Conservation (phyloP, 1,284 basidiomycete species). For the Mycosarcoma maydis region DNA sequence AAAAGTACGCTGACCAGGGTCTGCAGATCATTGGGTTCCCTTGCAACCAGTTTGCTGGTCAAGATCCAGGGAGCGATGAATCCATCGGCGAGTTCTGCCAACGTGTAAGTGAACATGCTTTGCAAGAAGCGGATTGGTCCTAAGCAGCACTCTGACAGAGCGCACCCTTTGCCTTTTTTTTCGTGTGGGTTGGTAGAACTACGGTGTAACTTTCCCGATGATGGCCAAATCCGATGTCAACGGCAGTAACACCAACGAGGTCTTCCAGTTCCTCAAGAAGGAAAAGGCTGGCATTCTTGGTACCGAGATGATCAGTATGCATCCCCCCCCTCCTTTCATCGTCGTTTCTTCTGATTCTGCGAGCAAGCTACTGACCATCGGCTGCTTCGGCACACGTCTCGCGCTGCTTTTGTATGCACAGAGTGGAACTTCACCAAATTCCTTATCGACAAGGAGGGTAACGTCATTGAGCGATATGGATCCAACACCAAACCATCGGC, state of each 20-base stretch:
- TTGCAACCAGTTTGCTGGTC: conserved; percentile 80
- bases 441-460: conserved; percentile 71
- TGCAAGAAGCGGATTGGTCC: too few species aligned
- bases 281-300: conserved; percentile 80
- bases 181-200: conserved; percentile 46
- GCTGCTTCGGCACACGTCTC: neutral
- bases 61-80: conserved; percentile 63
- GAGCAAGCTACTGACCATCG: neutral
- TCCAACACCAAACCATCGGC: conserved; percentile 78
- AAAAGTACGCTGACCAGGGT: conserved; percentile 81
- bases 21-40: conserved; percentile 87
- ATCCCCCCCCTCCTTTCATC: neutral
- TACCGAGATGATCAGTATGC: conserved; percentile 74
- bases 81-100: conserved; percentile 60
- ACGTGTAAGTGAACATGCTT: conserved; percentile 43
- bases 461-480: conserved; percentile 80
- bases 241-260: conserved; percentile 79
- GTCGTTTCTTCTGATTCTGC: neutral
- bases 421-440: conserved; percentile 71
- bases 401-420: neutral
- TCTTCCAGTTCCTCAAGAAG: conserved; percentile 85
- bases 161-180: neutral
- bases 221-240: conserved; percentile 78
- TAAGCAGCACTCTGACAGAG: too few species aligned
- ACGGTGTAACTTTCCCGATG: conserved; percentile 65